A percentile compares a stretch with the other conserved stretches of the same genome.
phyloP scores from a whole-genome alignment of 257 asterid genomes.

The Thymus mandschuricus region DNA sequence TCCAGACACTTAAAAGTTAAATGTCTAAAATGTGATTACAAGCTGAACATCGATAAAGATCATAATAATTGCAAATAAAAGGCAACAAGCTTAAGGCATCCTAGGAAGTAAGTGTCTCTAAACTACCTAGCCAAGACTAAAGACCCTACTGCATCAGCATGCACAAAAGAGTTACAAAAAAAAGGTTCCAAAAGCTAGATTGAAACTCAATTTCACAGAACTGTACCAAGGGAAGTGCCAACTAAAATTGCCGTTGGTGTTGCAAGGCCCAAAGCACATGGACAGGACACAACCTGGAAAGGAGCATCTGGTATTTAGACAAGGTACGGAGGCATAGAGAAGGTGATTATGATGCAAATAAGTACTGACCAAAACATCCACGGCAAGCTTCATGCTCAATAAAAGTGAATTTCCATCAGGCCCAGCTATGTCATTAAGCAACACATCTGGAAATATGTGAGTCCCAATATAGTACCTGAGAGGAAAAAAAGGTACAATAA shows the following conservation, averaged over 20 bases:
- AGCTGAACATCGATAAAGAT: constrained; percentile 18
- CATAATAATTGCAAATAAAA: background rate
- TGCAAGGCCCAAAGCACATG: constrained; percentile 99
- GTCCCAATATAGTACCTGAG: constrained; percentile 86
- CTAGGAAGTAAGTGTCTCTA: constrained; percentile 4
- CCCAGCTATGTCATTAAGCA: constrained; percentile 96
- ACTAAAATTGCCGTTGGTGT: constrained; percentile 98
- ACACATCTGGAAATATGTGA: constrained; percentile 78
- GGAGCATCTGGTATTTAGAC: constrained; percentile 25
- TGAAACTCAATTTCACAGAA: constrained; percentile 17
- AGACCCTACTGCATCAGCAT: constrained; percentile 5
- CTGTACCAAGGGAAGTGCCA: constrained; percentile 95
- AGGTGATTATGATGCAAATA: constrained; percentile 20
- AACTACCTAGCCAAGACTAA: constrained; percentile 25
- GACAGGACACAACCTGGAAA: constrained; percentile 94
- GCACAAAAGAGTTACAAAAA: constrained; percentile 4
- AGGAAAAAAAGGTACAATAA: constrained; percentile 30
- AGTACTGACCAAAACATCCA: constrained; percentile 91
- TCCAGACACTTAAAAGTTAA: constrained; percentile 16
- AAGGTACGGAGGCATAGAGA: constrained; percentile 10
- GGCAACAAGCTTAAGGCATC: background rate
- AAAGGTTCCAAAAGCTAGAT: constrained; percentile 19
- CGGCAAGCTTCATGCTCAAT: constrained; percentile 94
- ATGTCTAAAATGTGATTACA: constrained; percentile 14
- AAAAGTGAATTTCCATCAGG: constrained; percentile 94